These are phyloP conservation scores for Carallia pectinifolia DNA, from an alignment of 345 rosid genomes.

Conservation along the genomic window DNA sequence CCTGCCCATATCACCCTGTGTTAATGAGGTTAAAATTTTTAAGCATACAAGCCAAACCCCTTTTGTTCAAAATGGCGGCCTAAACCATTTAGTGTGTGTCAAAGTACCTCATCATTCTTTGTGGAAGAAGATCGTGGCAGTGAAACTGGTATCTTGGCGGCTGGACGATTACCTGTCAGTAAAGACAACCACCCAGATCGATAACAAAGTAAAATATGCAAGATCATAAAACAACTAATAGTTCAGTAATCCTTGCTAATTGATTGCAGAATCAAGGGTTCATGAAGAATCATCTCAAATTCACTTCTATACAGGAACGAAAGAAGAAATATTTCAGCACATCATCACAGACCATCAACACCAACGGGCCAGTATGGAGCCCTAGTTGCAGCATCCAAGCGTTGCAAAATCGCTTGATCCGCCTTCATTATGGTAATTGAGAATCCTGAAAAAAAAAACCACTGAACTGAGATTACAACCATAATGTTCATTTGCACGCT, in stretches of 20 bases:
- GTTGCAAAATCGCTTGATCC: conserved; percentile 59
- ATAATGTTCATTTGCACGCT: conserved; percentile 4
- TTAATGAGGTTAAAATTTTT: no score
- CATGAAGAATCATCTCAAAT: neutral
- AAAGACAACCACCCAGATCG: conserved; percentile 18
- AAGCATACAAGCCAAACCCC: no score
- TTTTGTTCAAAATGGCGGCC: no score
- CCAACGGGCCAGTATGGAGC: conserved; percentile 97
- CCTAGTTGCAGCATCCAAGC: conserved; percentile 86
- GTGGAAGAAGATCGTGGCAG: conserved; percentile 55
- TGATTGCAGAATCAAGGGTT: neutral
- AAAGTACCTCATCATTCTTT: conserved; percentile 62
- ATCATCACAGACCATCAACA: conserved; percentile 60
- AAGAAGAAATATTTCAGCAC: conserved; percentile 9
- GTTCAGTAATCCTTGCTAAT: neutral
- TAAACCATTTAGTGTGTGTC: no score
- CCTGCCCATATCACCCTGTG: no score
- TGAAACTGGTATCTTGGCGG: conserved; percentile 87
- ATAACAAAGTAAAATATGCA: neutral
- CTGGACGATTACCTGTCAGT: conserved; percentile 71
- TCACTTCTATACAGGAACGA: neutral
- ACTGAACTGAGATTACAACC: conserved; percentile 9
- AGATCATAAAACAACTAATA: neutral
- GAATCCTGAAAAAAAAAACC: conserved; percentile 53
- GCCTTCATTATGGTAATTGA: conserved; percentile 95